These are phyloP conservation scores for Flagelloscypha sp. DNA, from an alignment of 768 basidiomycete species.

Conservation along the genomic window DNA sequence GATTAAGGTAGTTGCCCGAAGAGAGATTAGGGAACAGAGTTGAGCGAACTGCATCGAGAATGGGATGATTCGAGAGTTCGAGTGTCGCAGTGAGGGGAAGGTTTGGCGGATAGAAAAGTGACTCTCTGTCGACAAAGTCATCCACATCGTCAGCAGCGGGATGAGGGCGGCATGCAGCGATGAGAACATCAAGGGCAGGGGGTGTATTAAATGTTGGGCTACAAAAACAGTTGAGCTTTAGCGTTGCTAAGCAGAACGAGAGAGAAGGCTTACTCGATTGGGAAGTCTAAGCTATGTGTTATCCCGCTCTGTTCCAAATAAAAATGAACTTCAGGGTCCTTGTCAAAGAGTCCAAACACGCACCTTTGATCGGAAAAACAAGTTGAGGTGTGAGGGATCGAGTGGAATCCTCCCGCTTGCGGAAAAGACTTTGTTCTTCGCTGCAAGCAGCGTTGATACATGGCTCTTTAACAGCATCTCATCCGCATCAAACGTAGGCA, in stretches of 20 bases:
- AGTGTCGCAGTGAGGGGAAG: conserved; percentile 69
- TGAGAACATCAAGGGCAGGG: conserved; percentile 70
- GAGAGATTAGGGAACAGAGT: conserved; percentile 68
- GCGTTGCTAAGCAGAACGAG: no score
- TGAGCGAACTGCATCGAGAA: conserved; percentile 67
- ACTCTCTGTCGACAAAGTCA: conserved; percentile 51
- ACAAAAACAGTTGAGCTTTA: no score
- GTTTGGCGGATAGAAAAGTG: conserved; percentile 63
- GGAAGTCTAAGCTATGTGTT: conserved; percentile 75
- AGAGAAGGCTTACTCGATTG: conserved; percentile 68
- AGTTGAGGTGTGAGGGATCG: conserved; percentile 54
- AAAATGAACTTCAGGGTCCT: conserved; percentile 6
- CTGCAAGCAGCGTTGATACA: conserved; percentile 45
- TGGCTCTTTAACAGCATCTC: no score
- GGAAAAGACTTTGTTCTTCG: conserved; percentile 56
- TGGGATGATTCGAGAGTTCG: conserved; percentile 74
- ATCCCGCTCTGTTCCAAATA: conserved; percentile 52
- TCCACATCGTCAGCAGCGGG: conserved; percentile 42
- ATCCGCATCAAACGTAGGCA: no score
- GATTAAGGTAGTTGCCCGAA: conserved; percentile 59
- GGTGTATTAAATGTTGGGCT: no score
- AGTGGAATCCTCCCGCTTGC: conserved; percentile 63
- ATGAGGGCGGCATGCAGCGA: conserved; percentile 65
- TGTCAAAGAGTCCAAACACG: conserved; percentile 10
- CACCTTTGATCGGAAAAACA: conserved; percentile 79